Conservation (phyloP, 2,329 filamentous ascomycete species). For the Rosellinia necatrix region DNA sequence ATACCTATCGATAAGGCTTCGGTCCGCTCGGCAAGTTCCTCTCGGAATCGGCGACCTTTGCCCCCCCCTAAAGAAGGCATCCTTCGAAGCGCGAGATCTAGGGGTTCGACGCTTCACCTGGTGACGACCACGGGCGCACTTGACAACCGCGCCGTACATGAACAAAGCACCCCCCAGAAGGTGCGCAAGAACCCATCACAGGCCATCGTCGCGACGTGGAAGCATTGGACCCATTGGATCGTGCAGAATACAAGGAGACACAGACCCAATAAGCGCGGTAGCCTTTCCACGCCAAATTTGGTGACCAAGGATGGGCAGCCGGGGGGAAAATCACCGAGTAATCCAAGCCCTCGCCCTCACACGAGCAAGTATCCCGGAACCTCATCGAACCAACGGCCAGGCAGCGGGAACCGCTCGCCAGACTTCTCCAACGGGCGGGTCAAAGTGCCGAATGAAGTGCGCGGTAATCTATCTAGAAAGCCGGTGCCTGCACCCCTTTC, state of each 20-base stretch:
- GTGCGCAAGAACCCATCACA: slow-evolving; percentile 62
- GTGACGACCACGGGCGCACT: slow-evolving; percentile 68
- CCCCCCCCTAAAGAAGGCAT: slow-evolving; percentile 85
- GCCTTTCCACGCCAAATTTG: slow-evolving; percentile 64
- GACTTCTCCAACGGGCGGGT: slow-evolving; percentile 57
- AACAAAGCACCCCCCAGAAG: slow-evolving; percentile 47
- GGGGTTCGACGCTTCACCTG: slow-evolving; percentile 84
- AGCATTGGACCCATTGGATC: slow-evolving; percentile 68
- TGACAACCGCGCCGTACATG: slow-evolving; percentile 39
- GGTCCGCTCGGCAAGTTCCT: slow-evolving; percentile 75
- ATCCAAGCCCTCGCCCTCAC: slow-evolving; percentile 62
- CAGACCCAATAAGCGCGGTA: slow-evolving; percentile 56
- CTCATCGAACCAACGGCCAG: slow-evolving; percentile 43
- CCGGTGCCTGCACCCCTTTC: slow-evolving; percentile 35
- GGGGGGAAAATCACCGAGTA: slow-evolving; percentile 52
- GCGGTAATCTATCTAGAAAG: slow-evolving; percentile 33
- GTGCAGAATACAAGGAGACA: slow-evolving; percentile 61
- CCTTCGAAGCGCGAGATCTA: slow-evolving; percentile 69
- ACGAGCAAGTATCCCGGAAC: slow-evolving; percentile 60
- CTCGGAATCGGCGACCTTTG: slow-evolving; percentile 72
- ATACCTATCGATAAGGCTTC: slow-evolving; percentile 80
- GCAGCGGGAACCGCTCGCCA: slow-evolving; percentile 54
- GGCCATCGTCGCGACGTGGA: slow-evolving; percentile 64
- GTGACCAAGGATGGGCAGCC: slow-evolving; percentile 53
- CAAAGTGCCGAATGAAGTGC: slow-evolving; percentile 38